Percentiles rank a stretch among this genome's conserved stretches.
These are phyloP conservation scores for Neurospora sp. DNA, from an alignment of 495 filamentous ascomycete species.

Conservation along the genomic window DNA sequence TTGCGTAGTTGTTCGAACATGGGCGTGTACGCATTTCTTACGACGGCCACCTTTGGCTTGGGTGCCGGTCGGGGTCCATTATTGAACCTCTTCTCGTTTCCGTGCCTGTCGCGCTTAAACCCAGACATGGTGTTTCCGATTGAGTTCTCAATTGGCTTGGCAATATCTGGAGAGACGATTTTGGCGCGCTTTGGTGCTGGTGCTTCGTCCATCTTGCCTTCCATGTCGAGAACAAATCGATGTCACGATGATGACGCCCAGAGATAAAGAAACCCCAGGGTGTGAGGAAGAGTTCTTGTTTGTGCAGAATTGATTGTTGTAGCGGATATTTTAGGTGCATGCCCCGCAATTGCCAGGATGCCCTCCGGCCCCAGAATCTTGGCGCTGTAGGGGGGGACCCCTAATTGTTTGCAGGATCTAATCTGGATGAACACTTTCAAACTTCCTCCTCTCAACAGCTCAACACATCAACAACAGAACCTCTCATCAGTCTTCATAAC, in stretches of 20 bases:
- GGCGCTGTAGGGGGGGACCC: background rate
- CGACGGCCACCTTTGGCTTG: constrained; percentile 7
- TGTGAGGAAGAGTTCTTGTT: background rate
- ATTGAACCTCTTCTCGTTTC: constrained; percentile 34
- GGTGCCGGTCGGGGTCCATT: constrained; percentile 21
- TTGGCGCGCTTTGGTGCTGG: background rate
- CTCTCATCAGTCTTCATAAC: background rate
- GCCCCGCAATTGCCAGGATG: background rate
- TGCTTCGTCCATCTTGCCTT: background rate
- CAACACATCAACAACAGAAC: background rate
- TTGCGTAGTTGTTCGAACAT: constrained; percentile 80
- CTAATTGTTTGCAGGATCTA: background rate
- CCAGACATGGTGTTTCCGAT: constrained; percentile 26
- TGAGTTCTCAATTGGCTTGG: background rate
- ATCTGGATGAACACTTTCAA: background rate
- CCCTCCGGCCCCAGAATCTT: background rate
- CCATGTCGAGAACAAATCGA: background rate
- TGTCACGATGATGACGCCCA: background rate
- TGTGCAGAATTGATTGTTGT: background rate
- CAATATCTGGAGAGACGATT: background rate
- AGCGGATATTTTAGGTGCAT: background rate
- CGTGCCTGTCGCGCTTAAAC: constrained; percentile 52
- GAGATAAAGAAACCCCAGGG: constrained; percentile 9
- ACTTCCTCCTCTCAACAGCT: background rate
- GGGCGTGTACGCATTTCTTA: constrained; percentile 46